phyloP scores from a whole-genome alignment of 2,329 filamentous ascomycete species.

The Stagonosporopsis rhizophila region DNA sequence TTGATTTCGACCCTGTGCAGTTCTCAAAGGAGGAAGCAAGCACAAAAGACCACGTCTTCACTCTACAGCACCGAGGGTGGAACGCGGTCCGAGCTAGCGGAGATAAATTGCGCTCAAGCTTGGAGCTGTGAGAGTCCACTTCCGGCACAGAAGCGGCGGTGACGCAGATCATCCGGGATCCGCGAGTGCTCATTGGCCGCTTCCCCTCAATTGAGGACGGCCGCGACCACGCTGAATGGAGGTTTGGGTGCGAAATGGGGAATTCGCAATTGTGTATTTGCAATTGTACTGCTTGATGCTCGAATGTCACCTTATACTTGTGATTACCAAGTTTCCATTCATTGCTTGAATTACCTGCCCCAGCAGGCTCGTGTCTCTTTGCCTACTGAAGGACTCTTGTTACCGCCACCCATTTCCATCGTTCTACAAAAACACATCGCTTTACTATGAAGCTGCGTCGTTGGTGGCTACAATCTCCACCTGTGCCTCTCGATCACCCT shows the following conservation, averaged over 20 bases:
- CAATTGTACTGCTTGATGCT: background rate
- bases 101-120: slow-evolving; percentile 19
- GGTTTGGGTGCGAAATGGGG: slow-evolving; percentile 1
- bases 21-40: background rate
- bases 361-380: background rate
- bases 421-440: background rate
- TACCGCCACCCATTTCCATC: background rate
- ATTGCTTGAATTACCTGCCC: background rate
- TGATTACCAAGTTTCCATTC: background rate
- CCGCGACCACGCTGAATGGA: slow-evolving; percentile 15
- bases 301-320: background rate
- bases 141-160: slow-evolving; percentile 14
- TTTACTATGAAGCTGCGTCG: slow-evolving; percentile 18
- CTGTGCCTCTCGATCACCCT: slow-evolving; percentile 45
- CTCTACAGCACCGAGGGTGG: slow-evolving; percentile 6
- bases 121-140: slow-evolving; percentile 15
- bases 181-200: slow-evolving; percentile 6
- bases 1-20: background rate
- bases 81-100: slow-evolving; percentile 20
- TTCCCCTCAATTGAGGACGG: background rate
- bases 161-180: slow-evolving; percentile 15
- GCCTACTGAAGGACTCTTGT: background rate
- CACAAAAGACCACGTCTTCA: slow-evolving; percentile 11
- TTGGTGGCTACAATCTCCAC: slow-evolving; percentile 33
- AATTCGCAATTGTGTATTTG: too few species aligned